Evolutionary conservation across 2,329 filamentous ascomycete genomes (phyloP).

Genomic region (Fonsecaea multimorphosa): DNA sequence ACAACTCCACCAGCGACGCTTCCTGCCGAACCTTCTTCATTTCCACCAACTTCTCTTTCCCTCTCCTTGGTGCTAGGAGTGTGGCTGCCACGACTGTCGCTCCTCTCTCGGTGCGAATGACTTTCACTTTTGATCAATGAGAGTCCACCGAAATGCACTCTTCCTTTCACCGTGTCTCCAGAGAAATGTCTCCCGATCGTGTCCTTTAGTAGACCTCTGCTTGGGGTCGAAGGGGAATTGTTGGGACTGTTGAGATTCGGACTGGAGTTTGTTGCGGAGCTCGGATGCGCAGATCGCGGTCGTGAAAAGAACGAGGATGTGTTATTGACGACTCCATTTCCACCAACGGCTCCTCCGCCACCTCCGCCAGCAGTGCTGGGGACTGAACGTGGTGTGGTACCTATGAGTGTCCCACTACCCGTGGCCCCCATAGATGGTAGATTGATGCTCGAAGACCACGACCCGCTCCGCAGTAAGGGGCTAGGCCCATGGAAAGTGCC

Average conservation of each 20-base stretch:
- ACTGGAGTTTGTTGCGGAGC: neutral
- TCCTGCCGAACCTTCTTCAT: neutral
- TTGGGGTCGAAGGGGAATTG: slow-evolving; percentile 7
- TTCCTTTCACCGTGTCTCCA: slow-evolving; percentile 30
- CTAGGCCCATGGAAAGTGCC: slow-evolving; percentile 23
- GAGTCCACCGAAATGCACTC: slow-evolving; percentile 33
- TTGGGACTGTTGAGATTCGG: slow-evolving; percentile 3
- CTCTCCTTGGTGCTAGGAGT: slow-evolving; percentile 30
- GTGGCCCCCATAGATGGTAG: slow-evolving; percentile 3
- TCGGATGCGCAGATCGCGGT: slow-evolving; percentile 13
- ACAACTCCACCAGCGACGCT: neutral
- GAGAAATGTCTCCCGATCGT: slow-evolving; percentile 37
- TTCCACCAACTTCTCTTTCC: slow-evolving; percentile 1
- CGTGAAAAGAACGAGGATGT: slow-evolving; percentile 3
- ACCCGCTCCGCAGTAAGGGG: slow-evolving; percentile 28
- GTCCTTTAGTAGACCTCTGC: slow-evolving; percentile 35
- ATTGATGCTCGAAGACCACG: slow-evolving; percentile 28
- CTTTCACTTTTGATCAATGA: slow-evolving; percentile 25
- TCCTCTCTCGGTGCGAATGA: slow-evolving; percentile 42
- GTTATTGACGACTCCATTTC: slow-evolving; percentile 3
- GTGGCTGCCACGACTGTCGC: slow-evolving; percentile 15
- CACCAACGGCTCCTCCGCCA: neutral
- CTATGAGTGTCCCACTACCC: neutral
- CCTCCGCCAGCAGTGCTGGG: slow-evolving; percentile 8
- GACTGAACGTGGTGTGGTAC: neutral